These are phyloP conservation scores for Talaromyces wortmannii DNA, from an alignment of 495 filamentous ascomycete species.

Conservation along the genomic window DNA sequence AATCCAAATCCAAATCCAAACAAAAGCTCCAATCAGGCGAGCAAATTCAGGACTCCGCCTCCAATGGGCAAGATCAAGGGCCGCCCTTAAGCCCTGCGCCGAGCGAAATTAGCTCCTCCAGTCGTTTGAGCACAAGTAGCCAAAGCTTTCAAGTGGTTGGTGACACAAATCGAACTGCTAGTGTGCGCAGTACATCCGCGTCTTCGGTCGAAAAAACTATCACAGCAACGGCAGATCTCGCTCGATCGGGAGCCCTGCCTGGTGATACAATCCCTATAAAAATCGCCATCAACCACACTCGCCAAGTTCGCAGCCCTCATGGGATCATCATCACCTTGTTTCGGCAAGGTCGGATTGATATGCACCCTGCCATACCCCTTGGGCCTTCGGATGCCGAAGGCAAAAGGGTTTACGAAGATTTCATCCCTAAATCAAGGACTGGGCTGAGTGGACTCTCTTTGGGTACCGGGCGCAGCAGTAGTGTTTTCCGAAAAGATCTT, in stretches of 20 bases:
- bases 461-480: conserved; percentile 71
- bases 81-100: conserved; percentile 49
- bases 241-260: conserved; percentile 76
- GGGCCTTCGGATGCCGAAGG: conserved; percentile 54
- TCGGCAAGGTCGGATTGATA: conserved; percentile 85
- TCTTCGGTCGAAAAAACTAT: conserved; percentile 58
- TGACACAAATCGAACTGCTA: conserved; percentile 29
- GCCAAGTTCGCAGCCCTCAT: conserved; percentile 79
- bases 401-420: conserved; percentile 69
- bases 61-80: conserved; percentile 23
- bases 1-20: conserved; percentile 41
- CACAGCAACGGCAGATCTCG: conserved; percentile 76
- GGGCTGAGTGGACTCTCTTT: conserved; percentile 78
- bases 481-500: conserved; percentile 89
- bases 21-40: conserved; percentile 27
- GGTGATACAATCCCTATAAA: conserved; percentile 78
- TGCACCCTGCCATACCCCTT: conserved; percentile 63
- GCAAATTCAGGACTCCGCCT: conserved; percentile 21
- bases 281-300: conserved; percentile 77
- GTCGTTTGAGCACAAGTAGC: conserved; percentile 51
- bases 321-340: conserved; percentile 92
- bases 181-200: conserved; percentile 30
- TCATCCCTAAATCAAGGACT: conserved; percentile 65
- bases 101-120: conserved; percentile 60
- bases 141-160: conserved; percentile 43